Base-by-base conservation (phyloP, 345 rosid genomes). In the Cardiospermum halicacabum region DNA sequence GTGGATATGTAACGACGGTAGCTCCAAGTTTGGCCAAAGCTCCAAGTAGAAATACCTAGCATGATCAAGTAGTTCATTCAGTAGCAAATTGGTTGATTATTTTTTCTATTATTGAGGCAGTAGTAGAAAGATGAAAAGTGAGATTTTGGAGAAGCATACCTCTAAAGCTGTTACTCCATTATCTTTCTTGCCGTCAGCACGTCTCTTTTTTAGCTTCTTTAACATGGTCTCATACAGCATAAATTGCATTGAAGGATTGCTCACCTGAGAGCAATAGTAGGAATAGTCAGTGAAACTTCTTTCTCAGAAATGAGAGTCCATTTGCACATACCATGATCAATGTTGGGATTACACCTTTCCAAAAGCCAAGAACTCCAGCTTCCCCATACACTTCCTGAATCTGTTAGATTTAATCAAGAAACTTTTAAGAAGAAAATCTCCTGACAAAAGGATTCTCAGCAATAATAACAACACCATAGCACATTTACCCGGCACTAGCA, bases 21-120 rank as follows among this genome's bases (percentile, higher is more conserved):
- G 99, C 99, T 72, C 96, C 99, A 11, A 94, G 97, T 82, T 94
- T 94, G 48, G 99, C 99, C 74, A 91, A 47, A 72, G 99, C 97
- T 75, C 99, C 99, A 30, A 94, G 89, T 53, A 94, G 81, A 78
- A 94, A 94, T 73, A 85, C 80, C 99, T 89, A 65, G n/a, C 65
- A 76, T 43, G 64, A 72, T 25, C 19, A 55, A 65, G 64, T 64
- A 67, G 67, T 34, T 60, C 3, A 28, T 53, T 72, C 50, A 68
- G 56, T 32, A 40, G 28, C 32, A 24, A 18, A n/a, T 30, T 16
- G 49, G 57, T 34, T 21, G 27, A 65, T 34, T 12, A 48, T 15
- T 43, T 34, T 0, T 42, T 42, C 1, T 16, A 16, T 45, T 6
- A 7, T n/a, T 47, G 15, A 15, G 12, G 12, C 2, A 7, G 13